phyloP scores from a whole-genome alignment of 169 alveolate genomes.

The Plasmodium blacklocki region DNA sequence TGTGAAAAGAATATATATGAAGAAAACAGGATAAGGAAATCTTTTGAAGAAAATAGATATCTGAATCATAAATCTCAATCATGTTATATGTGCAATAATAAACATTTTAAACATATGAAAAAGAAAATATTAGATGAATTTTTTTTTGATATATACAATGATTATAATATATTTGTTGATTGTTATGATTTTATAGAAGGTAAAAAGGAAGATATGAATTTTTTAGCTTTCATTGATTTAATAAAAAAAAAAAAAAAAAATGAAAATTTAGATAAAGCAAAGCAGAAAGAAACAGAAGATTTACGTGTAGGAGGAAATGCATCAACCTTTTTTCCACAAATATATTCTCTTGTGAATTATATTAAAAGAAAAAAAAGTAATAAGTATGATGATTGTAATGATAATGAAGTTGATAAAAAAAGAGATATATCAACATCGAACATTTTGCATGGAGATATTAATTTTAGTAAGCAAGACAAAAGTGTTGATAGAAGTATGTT shows the following conservation, averaged over 20 bases:
- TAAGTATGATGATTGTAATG: neutral
- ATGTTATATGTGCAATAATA: conserved; percentile 42
- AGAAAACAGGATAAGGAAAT: conserved; percentile 5
- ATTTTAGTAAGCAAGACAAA: neutral
- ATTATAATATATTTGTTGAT: conserved; percentile 34
- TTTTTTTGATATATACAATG: conserved; percentile 62
- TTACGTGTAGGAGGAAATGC: no score
- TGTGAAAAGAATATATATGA: neutral
- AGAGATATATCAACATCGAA: neutral
- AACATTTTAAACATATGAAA: conserved; percentile 4
- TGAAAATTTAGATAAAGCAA: neutral
- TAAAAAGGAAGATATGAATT: conserved; percentile 13
- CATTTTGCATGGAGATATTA: neutral
- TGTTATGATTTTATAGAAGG: conserved; percentile 6
- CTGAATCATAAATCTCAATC: conserved; percentile 11
- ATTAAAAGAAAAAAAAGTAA: neutral
- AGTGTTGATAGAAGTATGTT: neutral
- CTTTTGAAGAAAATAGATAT: neutral
- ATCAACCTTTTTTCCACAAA: no score
- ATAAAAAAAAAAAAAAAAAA: conserved; percentile 5
- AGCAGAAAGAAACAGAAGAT: neutral
- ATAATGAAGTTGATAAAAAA: neutral
- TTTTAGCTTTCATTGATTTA: conserved; percentile 23
- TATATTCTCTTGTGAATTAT: no score
- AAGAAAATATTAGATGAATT: conserved; percentile 64